These are phyloP conservation scores for Trametes pubescens DNA, from an alignment of 1,284 basidiomycete genomes.

Conservation along the genomic window DNA sequence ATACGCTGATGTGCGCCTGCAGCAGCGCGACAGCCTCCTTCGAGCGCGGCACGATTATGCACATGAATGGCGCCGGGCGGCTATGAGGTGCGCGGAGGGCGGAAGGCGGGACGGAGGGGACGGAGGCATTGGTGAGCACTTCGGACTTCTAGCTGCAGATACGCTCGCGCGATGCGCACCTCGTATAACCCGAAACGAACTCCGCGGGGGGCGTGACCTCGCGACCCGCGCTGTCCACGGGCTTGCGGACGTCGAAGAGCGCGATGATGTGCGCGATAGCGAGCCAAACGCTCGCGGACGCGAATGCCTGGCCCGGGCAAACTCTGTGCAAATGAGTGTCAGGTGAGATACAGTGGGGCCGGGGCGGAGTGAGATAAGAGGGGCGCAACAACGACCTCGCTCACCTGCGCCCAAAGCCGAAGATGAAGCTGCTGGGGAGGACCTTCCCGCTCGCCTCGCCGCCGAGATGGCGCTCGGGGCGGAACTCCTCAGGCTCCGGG, in stretches of 20 bases:
- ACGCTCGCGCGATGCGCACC: conserved; percentile 24
- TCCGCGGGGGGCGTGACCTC: conserved; percentile 31
- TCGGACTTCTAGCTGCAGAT: background rate
- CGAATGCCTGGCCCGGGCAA: conserved; percentile 41
- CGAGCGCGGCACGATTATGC: background rate
- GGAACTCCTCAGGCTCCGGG: conserved; percentile 5
- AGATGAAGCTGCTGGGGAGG: conserved; percentile 4
- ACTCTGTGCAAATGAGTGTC: conserved; percentile 11
- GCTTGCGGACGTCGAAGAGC: conserved; percentile 34
- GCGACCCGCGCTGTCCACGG: conserved; percentile 30
- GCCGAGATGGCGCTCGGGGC: conserved; percentile 1
- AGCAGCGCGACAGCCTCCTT: background rate
- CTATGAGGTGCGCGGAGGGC: background rate
- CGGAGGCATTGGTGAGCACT: background rate
- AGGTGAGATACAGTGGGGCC: background rate
- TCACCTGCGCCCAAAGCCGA: conserved; percentile 4
- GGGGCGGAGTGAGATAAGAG: background rate
- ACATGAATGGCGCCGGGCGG: background rate
- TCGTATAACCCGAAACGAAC: conserved; percentile 35
- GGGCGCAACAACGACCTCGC: background rate
- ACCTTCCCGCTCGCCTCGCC: background rate
- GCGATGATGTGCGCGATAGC: conserved; percentile 33
- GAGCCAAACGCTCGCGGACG: conserved; percentile 37
- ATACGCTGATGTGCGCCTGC: background rate
- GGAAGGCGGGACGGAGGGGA: background rate